Conservation (phyloP, 2,329 filamentous ascomycete genomes). For the Hymenoscyphus fraxineus region DNA sequence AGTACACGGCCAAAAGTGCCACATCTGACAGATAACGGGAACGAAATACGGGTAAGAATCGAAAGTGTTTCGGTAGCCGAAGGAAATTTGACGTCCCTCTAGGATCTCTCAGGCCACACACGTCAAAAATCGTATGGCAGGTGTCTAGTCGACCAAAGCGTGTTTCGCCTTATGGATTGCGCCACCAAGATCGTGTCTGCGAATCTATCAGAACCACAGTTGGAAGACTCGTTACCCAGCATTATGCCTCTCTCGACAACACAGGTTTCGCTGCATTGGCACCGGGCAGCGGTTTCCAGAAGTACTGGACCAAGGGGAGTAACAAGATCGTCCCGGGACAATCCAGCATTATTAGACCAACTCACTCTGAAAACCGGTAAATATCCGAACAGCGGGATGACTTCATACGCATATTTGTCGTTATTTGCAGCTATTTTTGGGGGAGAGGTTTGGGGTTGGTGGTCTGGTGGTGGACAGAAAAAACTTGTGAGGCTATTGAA, state of each 20-base stretch:
- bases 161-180: background rate
- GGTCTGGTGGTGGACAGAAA: background rate
- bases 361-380: background rate
- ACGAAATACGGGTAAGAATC: background rate
- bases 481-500: conserved; percentile 21
- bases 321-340: background rate
- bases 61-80: background rate
- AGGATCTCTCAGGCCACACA: background rate
- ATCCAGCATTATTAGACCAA: background rate
- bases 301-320: background rate
- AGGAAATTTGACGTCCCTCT: background rate
- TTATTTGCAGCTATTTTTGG: conserved; percentile 7
- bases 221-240: background rate
- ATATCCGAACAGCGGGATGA: conserved; percentile 1
- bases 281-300: background rate
- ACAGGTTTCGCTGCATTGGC: background rate
- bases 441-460: background rate
- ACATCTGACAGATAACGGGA: background rate
- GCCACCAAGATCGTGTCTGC: background rate
- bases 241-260: background rate
- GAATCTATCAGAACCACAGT: background rate
- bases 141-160: background rate
- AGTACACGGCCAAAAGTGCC: background rate
- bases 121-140: background rate
- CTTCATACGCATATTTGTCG: background rate